Evolutionary conservation across 805 yeast species (phyloP).

Genomic region (Cyberlindnera lachancei): DNA sequence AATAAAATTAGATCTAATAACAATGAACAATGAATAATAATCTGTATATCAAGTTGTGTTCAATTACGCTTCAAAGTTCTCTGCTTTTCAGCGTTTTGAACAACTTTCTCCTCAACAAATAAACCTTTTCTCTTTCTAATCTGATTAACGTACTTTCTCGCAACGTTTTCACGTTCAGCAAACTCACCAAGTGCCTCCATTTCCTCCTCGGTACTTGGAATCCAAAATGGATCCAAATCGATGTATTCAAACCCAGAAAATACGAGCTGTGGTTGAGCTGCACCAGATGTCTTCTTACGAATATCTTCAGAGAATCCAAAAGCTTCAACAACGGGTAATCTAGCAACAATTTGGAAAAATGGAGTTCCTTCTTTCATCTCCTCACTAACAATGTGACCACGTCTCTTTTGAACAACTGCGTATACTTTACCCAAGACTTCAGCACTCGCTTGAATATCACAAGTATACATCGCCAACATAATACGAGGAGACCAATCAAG

Average conservation of each 20-base stretch:
- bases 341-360: constrained; percentile 78
- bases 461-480: constrained; percentile 85
- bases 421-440: constrained; percentile 95
- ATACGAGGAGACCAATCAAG: constrained; percentile 83
- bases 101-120: constrained; percentile 82
- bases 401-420: constrained; percentile 83
- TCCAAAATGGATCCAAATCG: constrained; percentile 97
- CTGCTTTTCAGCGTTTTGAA: constrained; percentile 90
- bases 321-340: constrained; percentile 89
- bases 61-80: constrained; percentile 61
- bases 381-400: constrained; percentile 80
- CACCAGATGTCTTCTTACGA: constrained; percentile 88
- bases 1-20: neutral
- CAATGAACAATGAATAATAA: neutral
- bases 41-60: neutral
- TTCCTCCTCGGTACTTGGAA: constrained; percentile 96
- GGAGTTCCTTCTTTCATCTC: constrained; percentile 99
- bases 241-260: constrained; percentile 83
- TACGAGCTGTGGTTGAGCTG: constrained; percentile 92
- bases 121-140: constrained; percentile 85
- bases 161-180: constrained; percentile 89
- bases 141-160: constrained; percentile 75
- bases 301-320: constrained; percentile 96
- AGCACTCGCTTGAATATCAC: constrained; percentile 92
- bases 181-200: constrained; percentile 86